These are phyloP conservation scores for Cicer cuneatum DNA, from an alignment of 306 rosid species.

Conservation along the genomic window DNA sequence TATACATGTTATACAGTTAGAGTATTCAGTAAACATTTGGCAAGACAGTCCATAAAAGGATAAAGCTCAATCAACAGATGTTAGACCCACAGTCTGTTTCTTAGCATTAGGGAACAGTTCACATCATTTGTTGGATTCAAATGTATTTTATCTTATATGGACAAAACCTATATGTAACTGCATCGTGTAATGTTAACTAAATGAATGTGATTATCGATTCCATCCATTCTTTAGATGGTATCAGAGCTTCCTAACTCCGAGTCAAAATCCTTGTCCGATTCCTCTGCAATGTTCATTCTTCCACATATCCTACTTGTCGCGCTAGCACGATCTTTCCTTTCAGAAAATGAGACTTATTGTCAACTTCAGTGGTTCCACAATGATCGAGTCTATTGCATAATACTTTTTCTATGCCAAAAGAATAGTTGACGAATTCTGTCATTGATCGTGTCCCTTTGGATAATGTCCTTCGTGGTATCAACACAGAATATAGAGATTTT, in stretches of 20 bases:
- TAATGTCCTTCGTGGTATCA: background rate
- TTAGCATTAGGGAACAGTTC: background rate
- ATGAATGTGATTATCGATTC: background rate
- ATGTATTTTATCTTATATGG: background rate
- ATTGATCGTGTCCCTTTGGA: background rate
- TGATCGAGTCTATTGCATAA: background rate
- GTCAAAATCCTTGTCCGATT: background rate
- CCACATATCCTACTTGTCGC: background rate
- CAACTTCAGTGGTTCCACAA: background rate
- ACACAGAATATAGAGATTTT: background rate
- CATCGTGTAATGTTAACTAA: background rate
- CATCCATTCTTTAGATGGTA: background rate
- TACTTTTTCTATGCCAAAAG: background rate
- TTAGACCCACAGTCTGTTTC: background rate
- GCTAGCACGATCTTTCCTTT: background rate
- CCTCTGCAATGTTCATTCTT: background rate
- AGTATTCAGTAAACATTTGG: conserved; percentile 4
- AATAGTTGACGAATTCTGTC: background rate
- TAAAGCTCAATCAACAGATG: background rate
- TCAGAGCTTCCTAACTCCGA: conserved; percentile 14
- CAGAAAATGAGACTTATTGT: background rate
- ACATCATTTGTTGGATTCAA: background rate
- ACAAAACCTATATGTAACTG: background rate
- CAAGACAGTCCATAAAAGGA: conserved; percentile 15
- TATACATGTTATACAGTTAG: background rate